These are phyloP conservation scores for Leucosporidium yakuticum DNA, from an alignment of 768 basidiomycete genomes.

Conservation along the genomic window DNA sequence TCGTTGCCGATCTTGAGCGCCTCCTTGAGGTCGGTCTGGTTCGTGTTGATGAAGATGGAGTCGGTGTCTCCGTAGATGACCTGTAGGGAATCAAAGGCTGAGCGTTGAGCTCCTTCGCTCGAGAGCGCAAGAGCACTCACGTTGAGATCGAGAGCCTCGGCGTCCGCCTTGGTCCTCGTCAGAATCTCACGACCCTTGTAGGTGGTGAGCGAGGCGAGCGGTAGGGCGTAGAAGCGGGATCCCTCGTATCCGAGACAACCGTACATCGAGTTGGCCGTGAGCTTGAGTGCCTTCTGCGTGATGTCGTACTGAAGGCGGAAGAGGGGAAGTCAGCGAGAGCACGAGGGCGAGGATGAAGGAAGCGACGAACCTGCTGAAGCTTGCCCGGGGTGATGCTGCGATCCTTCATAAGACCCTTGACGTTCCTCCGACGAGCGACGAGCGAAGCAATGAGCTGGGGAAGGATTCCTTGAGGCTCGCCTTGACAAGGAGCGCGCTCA, in stretches of 20 bases:
- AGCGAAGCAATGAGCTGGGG: conserved; percentile 96
- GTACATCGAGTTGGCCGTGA: conserved; percentile 99
- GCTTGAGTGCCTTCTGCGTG: conserved; percentile 91
- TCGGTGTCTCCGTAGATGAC: conserved; percentile 99
- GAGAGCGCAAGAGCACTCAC: conserved; percentile 50
- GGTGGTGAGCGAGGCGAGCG: conserved; percentile 94
- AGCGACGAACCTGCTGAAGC: conserved; percentile 64
- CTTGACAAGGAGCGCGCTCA: conserved; percentile 65
- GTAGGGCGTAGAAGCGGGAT: conserved; percentile 91
- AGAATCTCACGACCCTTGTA: conserved; percentile 97
- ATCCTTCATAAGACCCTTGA: conserved; percentile 93
- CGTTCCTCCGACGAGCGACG: conserved; percentile 78
- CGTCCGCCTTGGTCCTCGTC: conserved; percentile 84
- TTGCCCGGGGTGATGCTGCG: conserved; percentile 61
- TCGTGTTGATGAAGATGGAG: conserved; percentile 96
- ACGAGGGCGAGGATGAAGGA: background rate
- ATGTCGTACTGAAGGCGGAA: conserved; percentile 69
- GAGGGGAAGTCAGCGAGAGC: conserved; percentile 4
- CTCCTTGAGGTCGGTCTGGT: conserved; percentile 76
- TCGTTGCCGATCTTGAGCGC: conserved; percentile 84
- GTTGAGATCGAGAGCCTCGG: conserved; percentile 81
- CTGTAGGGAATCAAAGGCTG: conserved; percentile 46
- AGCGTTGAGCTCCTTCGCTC: conserved; percentile 8
- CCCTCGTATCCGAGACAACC: conserved; percentile 97
- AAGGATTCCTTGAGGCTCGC: conserved; percentile 75